Percentiles rank a stretch among this genome's conserved stretches.
Evolutionary conservation across 257 asterid species (phyloP).

Genomic region (Solanum sejunctum): DNA sequence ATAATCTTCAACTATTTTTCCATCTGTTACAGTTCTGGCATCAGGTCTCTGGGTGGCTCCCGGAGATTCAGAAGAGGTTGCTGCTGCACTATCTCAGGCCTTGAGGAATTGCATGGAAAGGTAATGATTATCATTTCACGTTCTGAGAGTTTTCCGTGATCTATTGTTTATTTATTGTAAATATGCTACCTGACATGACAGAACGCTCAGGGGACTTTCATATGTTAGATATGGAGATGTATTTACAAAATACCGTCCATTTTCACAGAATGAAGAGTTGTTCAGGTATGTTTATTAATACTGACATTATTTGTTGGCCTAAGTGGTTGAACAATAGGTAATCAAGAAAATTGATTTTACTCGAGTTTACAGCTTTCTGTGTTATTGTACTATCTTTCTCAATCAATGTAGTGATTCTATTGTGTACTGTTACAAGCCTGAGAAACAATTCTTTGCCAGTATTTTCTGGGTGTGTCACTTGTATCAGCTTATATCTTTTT

Average conservation of each 20-base stretch:
- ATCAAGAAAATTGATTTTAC: background rate
- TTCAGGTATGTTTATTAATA: conserved; percentile 47
- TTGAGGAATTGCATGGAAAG: conserved; percentile 82
- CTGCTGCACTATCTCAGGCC: conserved; percentile 94
- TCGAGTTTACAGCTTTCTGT: background rate
- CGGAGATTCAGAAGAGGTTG: conserved; percentile 97
- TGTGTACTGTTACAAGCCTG: background rate
- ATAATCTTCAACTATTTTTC: background rate
- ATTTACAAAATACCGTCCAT: conserved; percentile 77
- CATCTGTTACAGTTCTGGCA: conserved; percentile 45
- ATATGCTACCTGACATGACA: conserved; percentile 27
- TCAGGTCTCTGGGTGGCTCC: conserved; percentile 99
- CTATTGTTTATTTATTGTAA: conserved; percentile 6
- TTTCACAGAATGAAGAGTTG: conserved; percentile 68
- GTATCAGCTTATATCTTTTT: background rate
- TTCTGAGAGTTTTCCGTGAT: background rate
- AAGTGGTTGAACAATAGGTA: background rate
- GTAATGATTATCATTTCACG: conserved; percentile 22
- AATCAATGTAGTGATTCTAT: background rate
- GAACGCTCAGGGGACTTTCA: conserved; percentile 81
- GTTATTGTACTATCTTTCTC: background rate
- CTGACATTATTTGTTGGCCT: background rate
- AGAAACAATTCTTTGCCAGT: background rate
- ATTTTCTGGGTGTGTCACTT: background rate
- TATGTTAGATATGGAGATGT: conserved; percentile 80